Evolutionary conservation across 345 rosid species (phyloP), one percentile per base, ranked within the genome.

Genomic region (Gossypium anomalum): DNA sequence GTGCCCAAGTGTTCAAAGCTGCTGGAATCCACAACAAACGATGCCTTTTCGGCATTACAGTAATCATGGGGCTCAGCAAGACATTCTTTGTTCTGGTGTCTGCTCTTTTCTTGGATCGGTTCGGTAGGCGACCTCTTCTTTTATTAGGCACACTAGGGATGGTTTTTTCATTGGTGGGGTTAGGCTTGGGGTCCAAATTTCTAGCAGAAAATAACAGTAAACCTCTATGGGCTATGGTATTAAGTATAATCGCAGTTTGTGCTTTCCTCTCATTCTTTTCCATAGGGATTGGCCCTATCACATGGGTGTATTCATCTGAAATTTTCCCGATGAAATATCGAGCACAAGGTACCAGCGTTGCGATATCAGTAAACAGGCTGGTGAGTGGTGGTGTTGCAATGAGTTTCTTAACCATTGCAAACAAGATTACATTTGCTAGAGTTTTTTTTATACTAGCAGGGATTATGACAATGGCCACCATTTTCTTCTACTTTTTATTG

Each of bases 271-370:
- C 97, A 1, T 90, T 85, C 80, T 92, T 92, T 52, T 89, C 93
- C 1, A 85, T 90, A 6, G 92, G 95, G 71, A 92, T 86, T 23
- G 97, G 93, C 49, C 95, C 97, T 0, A 83, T 90, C 2, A 89
- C 97, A 0, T 90, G 95, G 95, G 97, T 92, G 14, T 92, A 92
- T 61, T 88, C 92, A 2, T 84, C 91, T 0, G 97, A 92, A 86
- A 86, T 90, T 29, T 92, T 90, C 77, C 97, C 97, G 0, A 62
- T 81, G 72, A 81, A 82, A 71, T 80, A 84, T 49, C 77, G 95
- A 79, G 95, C 93, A 55, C 93, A 86, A 34, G 97, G 97, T 22
- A 82, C 83, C 0, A 82, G 87, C 55, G 38, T 90, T 14, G 84
- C 92, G 2, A 82, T 90, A 25, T 86, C 92, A 3, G 89, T 92